Conservation (phyloP, 2,329 filamentous ascomycete genomes). For the Xylariales sp. region DNA sequence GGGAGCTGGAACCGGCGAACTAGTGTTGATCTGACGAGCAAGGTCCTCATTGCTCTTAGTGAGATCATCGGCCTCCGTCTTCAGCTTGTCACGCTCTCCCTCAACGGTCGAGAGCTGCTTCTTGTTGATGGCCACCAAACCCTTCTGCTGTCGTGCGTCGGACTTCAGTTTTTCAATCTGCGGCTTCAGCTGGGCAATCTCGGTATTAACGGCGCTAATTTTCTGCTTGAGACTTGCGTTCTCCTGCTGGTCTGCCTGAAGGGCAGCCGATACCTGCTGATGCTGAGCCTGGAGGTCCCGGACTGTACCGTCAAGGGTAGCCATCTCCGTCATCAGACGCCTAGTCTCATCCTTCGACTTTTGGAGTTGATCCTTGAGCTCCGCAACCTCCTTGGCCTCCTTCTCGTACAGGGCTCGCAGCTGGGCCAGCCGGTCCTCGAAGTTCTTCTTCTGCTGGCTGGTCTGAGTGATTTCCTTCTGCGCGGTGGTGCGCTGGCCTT, state of each 20-base stretch:
- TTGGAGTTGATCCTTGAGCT: conserved; percentile 77
- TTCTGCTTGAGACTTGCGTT: conserved; percentile 82
- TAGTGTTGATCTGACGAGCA: conserved; percentile 46
- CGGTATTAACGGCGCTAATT: conserved; percentile 76
- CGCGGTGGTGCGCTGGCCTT: conserved; percentile 71
- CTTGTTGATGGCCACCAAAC: conserved; percentile 95
- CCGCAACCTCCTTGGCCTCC: conserved; percentile 81
- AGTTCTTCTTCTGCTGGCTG: conserved; percentile 84
- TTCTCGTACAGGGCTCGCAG: conserved; percentile 88
- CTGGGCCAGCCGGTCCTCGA: conserved; percentile 83
- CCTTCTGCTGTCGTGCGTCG: conserved; percentile 92
- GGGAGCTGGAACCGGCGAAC: conserved; percentile 40
- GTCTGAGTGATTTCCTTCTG: conserved; percentile 81
- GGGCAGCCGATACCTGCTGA: conserved; percentile 65
- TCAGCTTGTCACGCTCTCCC: conserved; percentile 81
- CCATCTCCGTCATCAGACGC: conserved; percentile 79
- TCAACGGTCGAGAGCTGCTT: conserved; percentile 93
- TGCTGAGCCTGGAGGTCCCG: conserved; percentile 82
- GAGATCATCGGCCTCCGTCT: conserved; percentile 69
- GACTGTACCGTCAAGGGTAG: conserved; percentile 74
- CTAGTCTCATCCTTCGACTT: conserved; percentile 74
- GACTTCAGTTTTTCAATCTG: conserved; percentile 90
- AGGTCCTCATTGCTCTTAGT: conserved; percentile 58
- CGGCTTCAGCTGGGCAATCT: conserved; percentile 79
- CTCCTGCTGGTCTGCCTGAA: conserved; percentile 86